A percentile compares a stretch with the other conserved stretches of the same genome.
Evolutionary conservation across 345 rosid genomes (phyloP).

Genomic region (Eucalyptus polybractea): DNA sequence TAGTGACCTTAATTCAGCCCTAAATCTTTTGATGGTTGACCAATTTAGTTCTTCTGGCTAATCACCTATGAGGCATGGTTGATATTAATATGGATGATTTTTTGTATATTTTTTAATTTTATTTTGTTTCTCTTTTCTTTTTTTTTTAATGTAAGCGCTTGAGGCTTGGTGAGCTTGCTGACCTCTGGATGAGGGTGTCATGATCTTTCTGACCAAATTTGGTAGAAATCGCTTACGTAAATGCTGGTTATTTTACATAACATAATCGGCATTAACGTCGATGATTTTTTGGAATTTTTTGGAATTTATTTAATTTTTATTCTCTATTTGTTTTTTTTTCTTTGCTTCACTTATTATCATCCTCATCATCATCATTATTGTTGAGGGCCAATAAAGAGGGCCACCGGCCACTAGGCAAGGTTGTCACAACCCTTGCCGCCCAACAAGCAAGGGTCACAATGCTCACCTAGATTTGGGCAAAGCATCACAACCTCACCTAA

Average conservation of each 20-base stretch:
- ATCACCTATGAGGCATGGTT: too few species aligned
- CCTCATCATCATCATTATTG: accelerated
- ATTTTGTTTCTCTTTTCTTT: not conserved
- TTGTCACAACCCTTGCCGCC: accelerated
- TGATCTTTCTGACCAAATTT: not conserved
- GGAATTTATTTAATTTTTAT: accelerated
- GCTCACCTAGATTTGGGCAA: accelerated
- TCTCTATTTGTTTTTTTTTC: too few species aligned
- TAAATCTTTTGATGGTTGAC: accelerated
- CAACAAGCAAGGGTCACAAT: not conserved
- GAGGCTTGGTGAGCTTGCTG: accelerated
- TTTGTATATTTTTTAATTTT: not conserved
- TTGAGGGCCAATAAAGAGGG: not conserved
- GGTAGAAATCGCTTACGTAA: accelerated
- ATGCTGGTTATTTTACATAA: accelerated
- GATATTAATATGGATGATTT: not conserved
- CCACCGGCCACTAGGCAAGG: not conserved
- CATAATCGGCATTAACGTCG: accelerated
- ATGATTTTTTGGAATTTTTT: too few species aligned
- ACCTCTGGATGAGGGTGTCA: accelerated
- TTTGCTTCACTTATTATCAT: accelerated
- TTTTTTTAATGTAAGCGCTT: accelerated
- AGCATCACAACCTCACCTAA: accelerated
- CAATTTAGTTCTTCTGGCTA: not conserved
- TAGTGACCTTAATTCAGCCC: accelerated